Evolutionary conservation across 1,139 yeast species (phyloP).

Genomic region (Meyerozyma sp.): DNA sequence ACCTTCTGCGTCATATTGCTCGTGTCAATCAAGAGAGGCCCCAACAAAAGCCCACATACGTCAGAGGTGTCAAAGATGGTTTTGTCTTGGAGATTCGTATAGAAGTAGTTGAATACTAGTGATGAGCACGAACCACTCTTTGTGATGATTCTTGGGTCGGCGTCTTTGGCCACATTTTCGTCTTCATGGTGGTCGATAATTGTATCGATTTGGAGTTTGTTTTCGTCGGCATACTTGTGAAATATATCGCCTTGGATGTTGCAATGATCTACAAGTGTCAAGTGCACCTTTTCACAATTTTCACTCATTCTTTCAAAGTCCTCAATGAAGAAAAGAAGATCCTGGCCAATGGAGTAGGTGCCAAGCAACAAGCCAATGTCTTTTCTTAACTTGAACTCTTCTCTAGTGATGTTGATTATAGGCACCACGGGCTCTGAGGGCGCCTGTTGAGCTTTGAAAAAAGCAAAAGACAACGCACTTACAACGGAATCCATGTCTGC

Average conservation of each 20-base stretch:
- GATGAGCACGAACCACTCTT: conserved; percentile 76
- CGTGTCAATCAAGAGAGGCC: conserved; percentile 74
- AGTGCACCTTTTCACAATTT: conserved; percentile 18
- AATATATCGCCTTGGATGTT: conserved; percentile 48
- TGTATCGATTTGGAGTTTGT: conserved; percentile 39
- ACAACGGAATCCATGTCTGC: conserved; percentile 84
- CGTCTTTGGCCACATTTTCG: conserved; percentile 43
- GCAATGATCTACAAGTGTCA: conserved; percentile 82
- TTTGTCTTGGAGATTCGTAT: conserved; percentile 16
- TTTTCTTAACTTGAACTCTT: conserved; percentile 62
- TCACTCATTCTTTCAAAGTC: conserved; percentile 38
- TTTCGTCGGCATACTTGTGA: conserved; percentile 17
- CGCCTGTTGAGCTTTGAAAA: conserved; percentile 32
- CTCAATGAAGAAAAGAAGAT: conserved; percentile 58
- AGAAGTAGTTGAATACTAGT: conserved; percentile 64
- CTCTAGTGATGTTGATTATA: conserved; percentile 62
- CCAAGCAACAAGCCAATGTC: conserved; percentile 59
- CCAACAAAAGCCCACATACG: conserved; percentile 47
- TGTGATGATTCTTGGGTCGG: conserved; percentile 55
- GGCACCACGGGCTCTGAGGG: conserved; percentile 43
- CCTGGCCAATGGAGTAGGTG: conserved; percentile 42
- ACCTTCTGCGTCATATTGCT: conserved; percentile 55
- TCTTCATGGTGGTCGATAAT: conserved; percentile 89
- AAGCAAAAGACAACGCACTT: conserved; percentile 68
- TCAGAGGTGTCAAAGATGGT: conserved; percentile 19